Conservation (phyloP, 495 filamentous ascomycete genomes). For the Penicillium nucicola region DNA sequence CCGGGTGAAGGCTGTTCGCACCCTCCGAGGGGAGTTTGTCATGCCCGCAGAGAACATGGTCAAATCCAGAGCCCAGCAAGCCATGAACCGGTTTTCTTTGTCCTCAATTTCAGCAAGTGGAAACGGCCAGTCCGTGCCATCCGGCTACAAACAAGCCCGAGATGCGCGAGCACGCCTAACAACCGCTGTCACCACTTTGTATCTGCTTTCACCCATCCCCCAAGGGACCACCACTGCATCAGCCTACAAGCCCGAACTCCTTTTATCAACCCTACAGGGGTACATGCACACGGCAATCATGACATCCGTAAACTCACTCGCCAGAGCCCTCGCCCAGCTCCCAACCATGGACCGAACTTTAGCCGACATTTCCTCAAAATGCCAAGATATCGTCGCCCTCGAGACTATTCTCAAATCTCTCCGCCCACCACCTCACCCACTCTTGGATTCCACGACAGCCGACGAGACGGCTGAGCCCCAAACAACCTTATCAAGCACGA, state of each 20-base stretch:
- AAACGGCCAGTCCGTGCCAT: constrained; percentile 28
- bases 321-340: constrained; percentile 71
- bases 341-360: constrained; percentile 81
- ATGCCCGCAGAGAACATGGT: constrained; percentile 68
- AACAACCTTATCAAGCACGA: constrained; percentile 4
- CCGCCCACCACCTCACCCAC: constrained; percentile 62
- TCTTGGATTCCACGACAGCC: constrained; percentile 36
- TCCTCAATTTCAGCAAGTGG: constrained; percentile 49
- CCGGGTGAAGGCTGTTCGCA: constrained; percentile 63
- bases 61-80: constrained; percentile 68
- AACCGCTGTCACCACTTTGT: constrained; percentile 74
- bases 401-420: constrained; percentile 72
- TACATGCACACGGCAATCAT: constrained; percentile 76
- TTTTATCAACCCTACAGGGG: constrained; percentile 73
- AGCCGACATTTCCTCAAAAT: constrained; percentile 74
- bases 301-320: constrained; percentile 66
- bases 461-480: constrained; percentile 8
- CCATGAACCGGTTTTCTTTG: constrained; percentile 79
- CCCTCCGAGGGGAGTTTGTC: constrained; percentile 64
- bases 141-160: constrained; percentile 76
- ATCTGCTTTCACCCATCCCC: constrained; percentile 69
- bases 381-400: constrained; percentile 85
- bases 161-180: constrained; percentile 70
- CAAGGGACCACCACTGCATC: constrained; percentile 15
- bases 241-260: constrained; percentile 58